phyloP scores from a whole-genome alignment of 257 asterid species.

The Nicotiana attenuata region DNA sequence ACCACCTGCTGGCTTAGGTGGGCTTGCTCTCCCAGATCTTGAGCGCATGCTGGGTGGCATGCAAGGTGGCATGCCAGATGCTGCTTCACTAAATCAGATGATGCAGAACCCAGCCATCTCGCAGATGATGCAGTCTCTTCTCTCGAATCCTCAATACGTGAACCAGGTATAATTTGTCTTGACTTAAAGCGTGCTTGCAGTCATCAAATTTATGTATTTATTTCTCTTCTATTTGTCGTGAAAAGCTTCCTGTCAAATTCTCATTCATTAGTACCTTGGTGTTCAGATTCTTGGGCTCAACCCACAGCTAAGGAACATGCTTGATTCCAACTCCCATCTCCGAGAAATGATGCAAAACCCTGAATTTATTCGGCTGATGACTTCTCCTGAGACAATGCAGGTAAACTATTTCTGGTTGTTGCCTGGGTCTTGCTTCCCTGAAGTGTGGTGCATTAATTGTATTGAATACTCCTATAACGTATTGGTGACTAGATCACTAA shows the following conservation, averaged over 20 bases:
- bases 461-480: not conserved
- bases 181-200: not conserved
- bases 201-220: not conserved
- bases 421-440: not conserved
- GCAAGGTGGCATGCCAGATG: constrained; percentile 46
- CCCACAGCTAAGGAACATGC: constrained; percentile 37
- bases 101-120: constrained; percentile 53
- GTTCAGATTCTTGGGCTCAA: constrained; percentile 39
- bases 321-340: constrained; percentile 45
- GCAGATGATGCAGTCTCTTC: constrained; percentile 43
- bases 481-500: not conserved
- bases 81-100: constrained; percentile 37
- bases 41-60: constrained; percentile 38
- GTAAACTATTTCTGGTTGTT: constrained; percentile 19
- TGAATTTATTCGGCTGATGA: constrained; percentile 43
- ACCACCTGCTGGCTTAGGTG: constrained; percentile 34
- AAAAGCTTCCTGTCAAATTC: not conserved
- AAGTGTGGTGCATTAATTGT: not conserved
- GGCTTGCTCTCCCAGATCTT: constrained; percentile 35
- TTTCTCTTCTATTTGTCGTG: not conserved
- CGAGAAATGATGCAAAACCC: constrained; percentile 58
- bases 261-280: not conserved
- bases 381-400: constrained; percentile 51
- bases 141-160: constrained; percentile 51
- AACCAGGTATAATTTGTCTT: constrained; percentile 36